phyloP scores from a whole-genome alignment of 1,284 basidiomycete species.

The Thecaphora thlaspeos region DNA sequence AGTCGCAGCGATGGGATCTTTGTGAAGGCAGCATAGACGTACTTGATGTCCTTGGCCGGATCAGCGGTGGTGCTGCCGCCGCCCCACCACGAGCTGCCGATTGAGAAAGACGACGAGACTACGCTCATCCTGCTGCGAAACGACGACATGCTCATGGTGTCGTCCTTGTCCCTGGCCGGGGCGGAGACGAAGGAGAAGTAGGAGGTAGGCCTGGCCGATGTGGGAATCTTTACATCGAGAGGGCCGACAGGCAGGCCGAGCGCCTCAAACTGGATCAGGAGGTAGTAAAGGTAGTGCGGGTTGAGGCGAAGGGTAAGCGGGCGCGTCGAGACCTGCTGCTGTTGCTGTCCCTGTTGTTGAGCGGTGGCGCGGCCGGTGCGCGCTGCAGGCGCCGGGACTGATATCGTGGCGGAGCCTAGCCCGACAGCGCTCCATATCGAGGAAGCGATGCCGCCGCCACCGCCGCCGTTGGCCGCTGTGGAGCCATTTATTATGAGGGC shows the following conservation, averaged over 20 bases:
- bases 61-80: slow-evolving; percentile 60
- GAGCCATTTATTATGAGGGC: slow-evolving; percentile 3
- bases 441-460: slow-evolving; percentile 4
- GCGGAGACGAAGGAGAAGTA: slow-evolving; percentile 55
- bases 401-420: slow-evolving; percentile 10
- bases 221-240: slow-evolving; percentile 68
- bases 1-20: slow-evolving; percentile 72
- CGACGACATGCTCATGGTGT: slow-evolving; percentile 73
- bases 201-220: slow-evolving; percentile 62
- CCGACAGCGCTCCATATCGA: slow-evolving; percentile 30
- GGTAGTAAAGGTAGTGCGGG: slow-evolving; percentile 80
- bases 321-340: slow-evolving; percentile 1
- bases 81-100: slow-evolving; percentile 33
- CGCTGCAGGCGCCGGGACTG: background rate
- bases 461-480: slow-evolving; percentile 1
- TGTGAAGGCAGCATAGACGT: slow-evolving; percentile 81
- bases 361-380: background rate
- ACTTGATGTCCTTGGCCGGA: slow-evolving; percentile 68
- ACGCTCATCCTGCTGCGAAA: slow-evolving; percentile 74
- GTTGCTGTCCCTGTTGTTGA: slow-evolving; percentile 1
- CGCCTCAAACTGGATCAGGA: slow-evolving; percentile 80
- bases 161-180: slow-evolving; percentile 52
- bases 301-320: slow-evolving; percentile 67
- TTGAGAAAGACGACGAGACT: slow-evolving; percentile 67
- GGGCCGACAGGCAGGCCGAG: slow-evolving; percentile 70